phyloP scores from a whole-genome alignment of 2,329 filamentous ascomycete genomes.

The Pestalotiopsis sp. region DNA sequence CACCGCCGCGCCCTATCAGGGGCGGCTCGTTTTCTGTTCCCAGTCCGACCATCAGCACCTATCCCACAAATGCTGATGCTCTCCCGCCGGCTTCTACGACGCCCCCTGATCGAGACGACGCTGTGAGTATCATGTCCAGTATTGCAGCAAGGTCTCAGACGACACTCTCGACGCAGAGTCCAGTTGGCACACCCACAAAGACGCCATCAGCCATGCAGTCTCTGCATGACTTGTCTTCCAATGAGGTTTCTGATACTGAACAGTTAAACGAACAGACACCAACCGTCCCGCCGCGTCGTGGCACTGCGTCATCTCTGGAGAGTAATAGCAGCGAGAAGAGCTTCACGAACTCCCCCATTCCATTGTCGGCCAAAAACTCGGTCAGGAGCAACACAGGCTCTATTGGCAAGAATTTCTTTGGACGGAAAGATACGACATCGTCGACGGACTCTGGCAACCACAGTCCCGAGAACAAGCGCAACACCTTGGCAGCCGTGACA shows the following conservation, averaged over 20 bases:
- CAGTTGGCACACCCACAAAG: conserved; percentile 28
- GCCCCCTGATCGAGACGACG: conserved; percentile 60
- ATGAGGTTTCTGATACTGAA: conserved; percentile 23
- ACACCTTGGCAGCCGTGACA: conserved; percentile 33
- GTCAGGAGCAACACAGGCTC: conserved; percentile 31
- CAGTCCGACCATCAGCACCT: conserved; percentile 68
- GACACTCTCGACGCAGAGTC: conserved; percentile 26
- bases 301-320: conserved; percentile 32
- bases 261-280: conserved; percentile 24
- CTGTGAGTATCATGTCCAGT: conserved; percentile 64
- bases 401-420: conserved; percentile 29
- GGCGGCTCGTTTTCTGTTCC: conserved; percentile 67
- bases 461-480: conserved; percentile 22
- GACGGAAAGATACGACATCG: conserved; percentile 28
- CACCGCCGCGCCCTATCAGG: conserved; percentile 58
- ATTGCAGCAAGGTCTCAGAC: conserved; percentile 50
- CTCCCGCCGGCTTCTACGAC: conserved; percentile 56
- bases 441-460: conserved; percentile 16
- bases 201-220: conserved; percentile 20
- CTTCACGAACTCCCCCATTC: conserved; percentile 23
- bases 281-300: conserved; percentile 26
- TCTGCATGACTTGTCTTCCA: conserved; percentile 19
- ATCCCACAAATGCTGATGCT: conserved; percentile 68
- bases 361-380: conserved; percentile 27
- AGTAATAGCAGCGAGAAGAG: conserved; percentile 25